These are phyloP conservation scores for Psidium friedrichsthalianum DNA, from an alignment of 345 rosid genomes.

Conservation along the genomic window DNA sequence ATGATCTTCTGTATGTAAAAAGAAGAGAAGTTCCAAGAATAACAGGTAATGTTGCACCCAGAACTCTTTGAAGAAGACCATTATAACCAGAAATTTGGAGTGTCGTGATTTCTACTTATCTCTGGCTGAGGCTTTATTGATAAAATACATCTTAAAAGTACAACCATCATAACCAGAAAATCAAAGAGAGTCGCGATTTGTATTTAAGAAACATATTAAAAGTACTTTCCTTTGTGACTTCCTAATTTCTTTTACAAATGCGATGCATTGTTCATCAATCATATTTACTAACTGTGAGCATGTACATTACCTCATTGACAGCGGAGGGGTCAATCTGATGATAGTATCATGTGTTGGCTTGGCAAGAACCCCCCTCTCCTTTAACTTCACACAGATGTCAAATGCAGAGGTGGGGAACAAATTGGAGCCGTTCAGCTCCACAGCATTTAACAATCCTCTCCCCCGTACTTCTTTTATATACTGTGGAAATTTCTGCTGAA, in stretches of 20 bases:
- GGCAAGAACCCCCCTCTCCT: conserved; percentile 85
- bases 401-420: conserved; percentile 75
- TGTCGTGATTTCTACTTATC: neutral
- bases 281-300: neutral
- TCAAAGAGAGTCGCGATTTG: neutral
- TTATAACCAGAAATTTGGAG: neutral
- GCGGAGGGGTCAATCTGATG: conserved; percentile 93
- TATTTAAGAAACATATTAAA: neutral
- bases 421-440: conserved; percentile 51
- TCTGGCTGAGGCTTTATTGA: neutral
- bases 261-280: neutral
- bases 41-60: neutral
- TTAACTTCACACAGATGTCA: conserved; percentile 82
- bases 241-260: neutral
- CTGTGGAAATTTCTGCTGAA: conserved; percentile 54
- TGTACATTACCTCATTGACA: conserved; percentile 58
- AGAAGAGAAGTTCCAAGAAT: neutral
- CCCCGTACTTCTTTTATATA: conserved; percentile 86
- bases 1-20: neutral
- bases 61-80: neutral
- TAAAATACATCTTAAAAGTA: neutral
- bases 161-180: neutral
- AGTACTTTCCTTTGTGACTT: neutral
- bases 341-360: conserved; percentile 88
- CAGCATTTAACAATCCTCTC: conserved; percentile 85